Evolutionary conservation across 2,329 filamentous ascomycete genomes (phyloP), one percentile per base, ranked within the genome.

Genomic region (Colletotrichum limetticola): DNA sequence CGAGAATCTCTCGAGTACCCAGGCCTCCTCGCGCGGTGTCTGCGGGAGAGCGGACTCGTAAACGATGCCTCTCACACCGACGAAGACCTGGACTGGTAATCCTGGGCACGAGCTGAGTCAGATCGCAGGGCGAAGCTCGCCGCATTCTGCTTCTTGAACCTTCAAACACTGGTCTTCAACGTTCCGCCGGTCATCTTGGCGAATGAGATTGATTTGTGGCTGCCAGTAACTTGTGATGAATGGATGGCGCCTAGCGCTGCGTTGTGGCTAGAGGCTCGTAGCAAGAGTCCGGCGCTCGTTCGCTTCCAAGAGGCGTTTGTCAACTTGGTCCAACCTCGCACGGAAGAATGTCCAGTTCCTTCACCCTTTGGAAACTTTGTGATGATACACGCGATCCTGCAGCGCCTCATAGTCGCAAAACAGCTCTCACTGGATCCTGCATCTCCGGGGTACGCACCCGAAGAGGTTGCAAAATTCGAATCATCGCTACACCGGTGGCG

Each of bases 121-220:
- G 42, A 68, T 22, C 56, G 66, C 9, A 46, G 66, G n/a, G 49
- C 58, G 14, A 68, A 68, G 11, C 58, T 68, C 16, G 52, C 66
- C 3, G 46, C 58, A 11, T 68, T 68, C 32, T 68, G 66, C 46
- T 68, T 68, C 46, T 62, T 62, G 46, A 68, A 62, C 30, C 57
- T 68, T n/a, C 66, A 68, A 52, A 62, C 57, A 24, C 46, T 68
- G 22, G 66, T 68, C 26, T 68, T 68, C 30, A 52, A 62, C 22
- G 57, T 55, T n/a, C 66, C 66, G 9, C 66, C 66, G 5, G 56
- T 68, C 7, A 26, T 62, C 22, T 24, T 68, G 9, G 42, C 42
- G 6, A 68, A 68, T 16, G 58, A 63, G 19, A 56, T 63, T 16
- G 26, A 61, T 11, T 49, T 68, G 3, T 32, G 32, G 16, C 30